Evolutionary conservation across 2,329 filamentous ascomycete genomes (phyloP), one percentile per base, ranked within the genome.

Genomic region (Venturia asperata): DNA sequence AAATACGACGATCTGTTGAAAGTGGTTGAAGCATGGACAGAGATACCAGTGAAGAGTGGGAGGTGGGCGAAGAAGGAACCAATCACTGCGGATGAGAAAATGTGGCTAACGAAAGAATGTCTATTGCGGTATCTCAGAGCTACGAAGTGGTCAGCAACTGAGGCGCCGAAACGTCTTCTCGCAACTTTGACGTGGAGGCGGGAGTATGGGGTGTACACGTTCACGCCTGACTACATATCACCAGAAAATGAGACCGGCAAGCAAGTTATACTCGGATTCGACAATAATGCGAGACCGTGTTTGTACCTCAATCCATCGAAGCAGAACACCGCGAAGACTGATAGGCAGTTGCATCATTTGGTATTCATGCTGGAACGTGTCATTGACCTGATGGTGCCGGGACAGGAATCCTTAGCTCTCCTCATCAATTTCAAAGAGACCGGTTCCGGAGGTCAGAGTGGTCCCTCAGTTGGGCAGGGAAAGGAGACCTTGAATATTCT

Each of bases 191-290:
- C 85, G 67, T 99, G 94, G 94, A 86, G 94, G 60, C 85, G 93
- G 65, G 92, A 96, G 73, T 99, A 96, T 73, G 92, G 91, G 61
- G 82, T 95, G 66, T 85, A 90, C 67, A 86, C 84, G 64, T 84
- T 92, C 72, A 92, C 91, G 0, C 82, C 89, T 11, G 92, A 97
- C 10, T 89, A 96, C 77, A 93, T 97, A 72, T 91, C 89, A 0
- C 86, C 90, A 15, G 94, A 99, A 80, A 96, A 97, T 76, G 92
- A 93, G 79, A 97, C 93, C 11, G 94, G 94, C 70, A 99, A 99
- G 81, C 93, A 97, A 76, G 83, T 96, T 66, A 82, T 96, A 66
- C 77, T 94, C 24, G 94, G 94, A 52, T 99, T 87, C 77, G 94
- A 99, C 78, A 90, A 88, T 66, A 81, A 91, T 67, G 89, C 84